Conservation (phyloP, 441 rosid species). For the Adansonia rubrostipa region DNA sequence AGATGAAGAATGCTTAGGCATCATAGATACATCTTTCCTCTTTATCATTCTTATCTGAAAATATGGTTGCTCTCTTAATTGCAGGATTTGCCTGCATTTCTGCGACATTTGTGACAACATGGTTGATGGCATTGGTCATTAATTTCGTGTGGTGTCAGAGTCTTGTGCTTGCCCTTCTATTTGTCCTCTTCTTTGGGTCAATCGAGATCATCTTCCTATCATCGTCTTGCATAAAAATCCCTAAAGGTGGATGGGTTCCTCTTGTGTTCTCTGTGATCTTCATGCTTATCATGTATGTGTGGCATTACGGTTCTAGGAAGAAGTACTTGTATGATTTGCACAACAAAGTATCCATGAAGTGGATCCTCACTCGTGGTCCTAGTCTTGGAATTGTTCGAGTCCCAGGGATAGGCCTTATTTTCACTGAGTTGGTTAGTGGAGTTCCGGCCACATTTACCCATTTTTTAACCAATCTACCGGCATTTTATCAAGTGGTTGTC, state of each 20-base stretch:
- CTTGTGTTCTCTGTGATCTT: slow-evolving; percentile 67
- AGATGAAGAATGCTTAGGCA: neutral
- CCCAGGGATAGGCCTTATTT: slow-evolving; percentile 91
- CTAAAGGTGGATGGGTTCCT: slow-evolving; percentile 93
- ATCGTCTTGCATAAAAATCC: slow-evolving; percentile 64
- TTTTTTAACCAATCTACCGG: slow-evolving; percentile 90
- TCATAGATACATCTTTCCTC: neutral
- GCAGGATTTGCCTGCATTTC: slow-evolving; percentile 80
- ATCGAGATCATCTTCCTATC: slow-evolving; percentile 67
- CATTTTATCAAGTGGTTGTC: slow-evolving; percentile 84
- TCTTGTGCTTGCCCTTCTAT: slow-evolving; percentile 51
- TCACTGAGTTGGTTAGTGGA: slow-evolving; percentile 88
- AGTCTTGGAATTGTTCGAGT: slow-evolving; percentile 95
- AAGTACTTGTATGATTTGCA: slow-evolving; percentile 88
- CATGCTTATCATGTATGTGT: slow-evolving; percentile 78
- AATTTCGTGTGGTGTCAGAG: slow-evolving; percentile 68
- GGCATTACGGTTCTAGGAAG: slow-evolving; percentile 89
- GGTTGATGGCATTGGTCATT: slow-evolving; percentile 70
- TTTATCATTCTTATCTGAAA: neutral
- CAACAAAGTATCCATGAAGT: slow-evolving; percentile 87
- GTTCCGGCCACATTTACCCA: slow-evolving; percentile 94
- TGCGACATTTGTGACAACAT: slow-evolving; percentile 64
- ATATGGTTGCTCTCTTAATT: slow-evolving; percentile 27
- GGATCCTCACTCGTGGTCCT: slow-evolving; percentile 91
- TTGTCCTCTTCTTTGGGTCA: slow-evolving; percentile 61